Evolutionary conservation across 768 basidiomycete species (phyloP), one percentile per base, ranked within the genome.

Genomic region (Auricularia heimuer): DNA sequence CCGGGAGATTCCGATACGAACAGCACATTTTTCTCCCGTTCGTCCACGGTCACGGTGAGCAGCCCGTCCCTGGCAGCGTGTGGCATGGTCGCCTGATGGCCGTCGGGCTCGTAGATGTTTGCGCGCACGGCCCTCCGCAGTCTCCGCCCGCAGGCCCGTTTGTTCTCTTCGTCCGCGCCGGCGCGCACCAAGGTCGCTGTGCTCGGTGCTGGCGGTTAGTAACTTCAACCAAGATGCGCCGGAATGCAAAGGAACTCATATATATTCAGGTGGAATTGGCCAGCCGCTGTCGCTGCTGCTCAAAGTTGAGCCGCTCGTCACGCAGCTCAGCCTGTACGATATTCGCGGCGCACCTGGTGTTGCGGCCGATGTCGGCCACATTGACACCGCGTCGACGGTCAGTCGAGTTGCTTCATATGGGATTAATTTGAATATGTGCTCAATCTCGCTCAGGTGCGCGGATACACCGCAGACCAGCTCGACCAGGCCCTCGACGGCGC

Each of bases 271-370:
- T 83, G 96, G 96, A 77, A 98, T 98, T 76, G 96, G 96, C 75
- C 96, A 98, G 77, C 95, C 96, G 73, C 81, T 98, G 71, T 96
- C 94, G 61, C 80, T 98, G 69, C 83, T 97, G 69, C 86, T 98
- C 75, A 98, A 98, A 83, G 85, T 80, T 69, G 90, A 99, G 81
- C 93, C 93, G 54, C 80, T 94, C 70, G 90, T 97, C 75, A 85
- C 85, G 63, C 85, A 88, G 68, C 79, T 98, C 73, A 89, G 83
- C 74, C 81, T 98, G 69, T 98, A 93, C 79, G 94, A 96, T 81
- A 94, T 96, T 74, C 90, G 93, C 73, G 92, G 93, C 70, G 92
- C 94, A 44, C 89, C 92, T 67, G 97, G 97, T 81, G 96, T 99
- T 65, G 96, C 95, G 68, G 94, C 95, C 47, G 97, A 98, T 77